A percentile compares a stretch with the other conserved stretches of the same genome.
Conservation (phyloP, 106 monocot genomes). For the Chionographis japonica region DNA sequence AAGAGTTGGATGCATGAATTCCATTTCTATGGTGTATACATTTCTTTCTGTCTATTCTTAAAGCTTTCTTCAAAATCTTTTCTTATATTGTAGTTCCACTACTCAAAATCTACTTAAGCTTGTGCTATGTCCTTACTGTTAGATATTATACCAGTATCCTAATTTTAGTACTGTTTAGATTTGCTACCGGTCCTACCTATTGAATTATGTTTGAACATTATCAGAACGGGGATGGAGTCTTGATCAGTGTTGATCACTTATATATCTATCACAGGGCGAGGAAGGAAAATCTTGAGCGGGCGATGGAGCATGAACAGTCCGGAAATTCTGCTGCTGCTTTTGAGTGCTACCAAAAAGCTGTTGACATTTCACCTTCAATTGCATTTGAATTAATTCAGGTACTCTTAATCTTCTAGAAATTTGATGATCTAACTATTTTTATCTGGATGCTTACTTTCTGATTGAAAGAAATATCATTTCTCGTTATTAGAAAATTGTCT, state of each 20-base stretch:
- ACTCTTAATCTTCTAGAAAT: not conserved
- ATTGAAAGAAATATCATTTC: not conserved
- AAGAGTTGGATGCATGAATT: no score
- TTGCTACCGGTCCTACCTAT: no score
- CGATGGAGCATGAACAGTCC: conserved; percentile 74
- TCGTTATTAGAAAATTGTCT: not conserved
- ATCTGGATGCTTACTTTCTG: not conserved
- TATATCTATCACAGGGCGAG: conserved; percentile 46
- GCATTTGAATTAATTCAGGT: conserved; percentile 88
- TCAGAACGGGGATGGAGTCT: not conserved
- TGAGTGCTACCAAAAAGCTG: conserved; percentile 97
- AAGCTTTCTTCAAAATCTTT: no score
- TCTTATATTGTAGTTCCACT: no score
- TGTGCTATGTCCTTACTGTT: no score
- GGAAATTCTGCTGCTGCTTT: conserved; percentile 85
- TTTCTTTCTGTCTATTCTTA: no score
- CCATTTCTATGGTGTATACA: no score
- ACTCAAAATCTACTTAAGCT: no score
- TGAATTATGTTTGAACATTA: not conserved
- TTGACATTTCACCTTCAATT: conserved; percentile 89
- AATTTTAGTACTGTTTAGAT: no score
- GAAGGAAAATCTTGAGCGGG: conserved; percentile 92
- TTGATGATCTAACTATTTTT: not conserved
- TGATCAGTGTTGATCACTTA: not conserved
- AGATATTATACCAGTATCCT: no score